Base-by-base conservation (phyloP, 2,329 filamentous ascomycete species). In the Gnomoniopsis sp. region DNA sequence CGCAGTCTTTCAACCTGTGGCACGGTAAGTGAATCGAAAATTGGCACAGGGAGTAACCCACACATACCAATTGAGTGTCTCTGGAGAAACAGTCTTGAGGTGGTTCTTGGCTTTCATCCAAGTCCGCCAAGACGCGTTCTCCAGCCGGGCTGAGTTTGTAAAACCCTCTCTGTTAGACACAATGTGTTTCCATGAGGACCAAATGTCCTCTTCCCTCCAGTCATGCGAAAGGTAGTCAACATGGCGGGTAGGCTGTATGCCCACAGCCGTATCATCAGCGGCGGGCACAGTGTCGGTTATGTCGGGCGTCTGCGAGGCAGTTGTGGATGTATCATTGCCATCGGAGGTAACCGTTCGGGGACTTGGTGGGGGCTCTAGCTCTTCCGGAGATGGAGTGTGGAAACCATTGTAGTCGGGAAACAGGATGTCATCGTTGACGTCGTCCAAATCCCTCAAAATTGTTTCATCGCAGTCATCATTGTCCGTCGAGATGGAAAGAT, bases 111-210 rank as follows among this genome's bases (percentile, higher is more conserved):
- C 83, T 74, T 98, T 98, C 71, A 91, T 89, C 95, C 95, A 98
- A 1, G 92, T 95, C 70, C 95, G 84, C 95, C 95, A 99, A 0
- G 92, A 96, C 3, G 95, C 95, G 73, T 99, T 98, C 73, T 98
- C 95, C 33, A 98, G 75, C 52, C 95, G 82, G 36, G 87, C 88
- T 38, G 89, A 85, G 71, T 97, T 93, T 66, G 85, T 87, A 64
- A 96, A 96, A 55, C 90, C 84, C 60, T 86, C 86, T 66, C 88
- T 82, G 67, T 91, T 89, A 30, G 89, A 88, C 17, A 93, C 87
- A 66, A 98, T 91, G 70, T 96, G 95, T 70, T 92, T 88, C 95
- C 95, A 98, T 1, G 93, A 97, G 6, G 90, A 88, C 93, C 93
- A 98, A 26, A 98, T 96, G 73, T 99, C 93, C 72, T 98, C 93